These are phyloP conservation scores for Aquilaria agallochum DNA, from an alignment of 441 rosid species.

Conservation along the genomic window DNA sequence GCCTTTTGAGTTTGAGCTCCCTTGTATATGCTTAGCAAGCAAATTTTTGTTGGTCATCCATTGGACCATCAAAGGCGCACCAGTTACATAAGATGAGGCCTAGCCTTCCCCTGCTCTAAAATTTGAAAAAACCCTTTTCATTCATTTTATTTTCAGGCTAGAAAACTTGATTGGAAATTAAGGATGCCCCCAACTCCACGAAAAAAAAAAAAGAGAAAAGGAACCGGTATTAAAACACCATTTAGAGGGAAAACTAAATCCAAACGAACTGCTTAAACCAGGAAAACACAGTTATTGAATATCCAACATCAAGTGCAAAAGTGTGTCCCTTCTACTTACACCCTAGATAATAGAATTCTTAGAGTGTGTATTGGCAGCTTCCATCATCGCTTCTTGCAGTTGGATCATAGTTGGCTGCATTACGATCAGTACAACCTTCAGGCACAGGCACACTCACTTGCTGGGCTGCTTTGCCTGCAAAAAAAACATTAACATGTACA, in stretches of 20 bases:
- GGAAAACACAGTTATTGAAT: background rate
- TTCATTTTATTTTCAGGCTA: no score
- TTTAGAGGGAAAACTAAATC: slow-evolving; percentile 7
- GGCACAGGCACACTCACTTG: slow-evolving; percentile 70
- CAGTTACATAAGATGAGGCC: no score
- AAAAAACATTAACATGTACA: background rate
- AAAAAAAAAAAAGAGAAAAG: background rate
- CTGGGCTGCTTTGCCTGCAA: slow-evolving; percentile 83
- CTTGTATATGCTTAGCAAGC: no score
- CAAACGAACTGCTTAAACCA: slow-evolving; percentile 21
- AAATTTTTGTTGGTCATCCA: no score
- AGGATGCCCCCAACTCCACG: no score
- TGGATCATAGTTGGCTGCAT: slow-evolving; percentile 74
- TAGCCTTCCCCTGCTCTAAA: no score
- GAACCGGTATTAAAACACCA: background rate
- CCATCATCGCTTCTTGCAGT: slow-evolving; percentile 97
- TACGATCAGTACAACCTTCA: slow-evolving; percentile 83
- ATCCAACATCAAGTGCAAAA: slow-evolving; percentile 19
- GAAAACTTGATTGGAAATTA: no score
- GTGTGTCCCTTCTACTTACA: slow-evolving; percentile 1
- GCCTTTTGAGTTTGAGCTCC: no score
- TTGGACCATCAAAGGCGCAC: no score
- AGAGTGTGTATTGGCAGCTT: slow-evolving; percentile 52
- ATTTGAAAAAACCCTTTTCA: no score
- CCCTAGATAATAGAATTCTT: slow-evolving; percentile 9